These are phyloP conservation scores for Corymbia calophylla DNA, from an alignment of 441 rosid genomes.

Conservation along the genomic window DNA sequence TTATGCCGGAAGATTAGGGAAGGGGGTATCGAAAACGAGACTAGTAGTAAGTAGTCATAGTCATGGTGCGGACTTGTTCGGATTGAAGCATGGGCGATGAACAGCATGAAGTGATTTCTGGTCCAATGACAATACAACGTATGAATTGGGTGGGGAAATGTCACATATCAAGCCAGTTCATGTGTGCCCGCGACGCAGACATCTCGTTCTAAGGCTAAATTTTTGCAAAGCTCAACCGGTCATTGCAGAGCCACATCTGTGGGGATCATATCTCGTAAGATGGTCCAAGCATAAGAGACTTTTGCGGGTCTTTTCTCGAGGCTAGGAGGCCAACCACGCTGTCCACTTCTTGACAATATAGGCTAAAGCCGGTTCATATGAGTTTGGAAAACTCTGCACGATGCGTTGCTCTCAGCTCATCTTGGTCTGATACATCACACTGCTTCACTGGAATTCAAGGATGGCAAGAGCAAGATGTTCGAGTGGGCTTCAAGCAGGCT, in stretches of 20 bases:
- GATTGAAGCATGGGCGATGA: neutral
- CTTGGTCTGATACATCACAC: neutral
- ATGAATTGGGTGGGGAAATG: neutral
- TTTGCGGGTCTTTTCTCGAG: neutral
- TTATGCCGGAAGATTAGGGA: too few relatives aligned
- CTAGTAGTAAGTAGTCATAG: neutral
- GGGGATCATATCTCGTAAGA: neutral
- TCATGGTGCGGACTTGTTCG: neutral
- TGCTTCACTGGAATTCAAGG: neutral
- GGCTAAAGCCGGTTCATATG: neutral
- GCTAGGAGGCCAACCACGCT: neutral
- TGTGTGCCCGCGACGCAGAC: neutral
- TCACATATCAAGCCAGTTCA: neutral
- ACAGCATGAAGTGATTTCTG: neutral
- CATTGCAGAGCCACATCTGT: neutral
- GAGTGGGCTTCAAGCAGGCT: neutral
- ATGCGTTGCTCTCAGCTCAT: neutral
- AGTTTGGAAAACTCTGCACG: neutral
- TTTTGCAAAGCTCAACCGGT: neutral
- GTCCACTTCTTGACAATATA: neutral
- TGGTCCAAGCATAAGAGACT: neutral
- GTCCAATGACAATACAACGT: neutral
- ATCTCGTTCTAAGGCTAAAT: neutral
- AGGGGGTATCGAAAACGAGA: neutral
- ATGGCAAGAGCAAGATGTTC: neutral